These are phyloP conservation scores for Chlamydomonas asymmetrica DNA, from an alignment of 139 green algal species.

Conservation along the genomic window DNA sequence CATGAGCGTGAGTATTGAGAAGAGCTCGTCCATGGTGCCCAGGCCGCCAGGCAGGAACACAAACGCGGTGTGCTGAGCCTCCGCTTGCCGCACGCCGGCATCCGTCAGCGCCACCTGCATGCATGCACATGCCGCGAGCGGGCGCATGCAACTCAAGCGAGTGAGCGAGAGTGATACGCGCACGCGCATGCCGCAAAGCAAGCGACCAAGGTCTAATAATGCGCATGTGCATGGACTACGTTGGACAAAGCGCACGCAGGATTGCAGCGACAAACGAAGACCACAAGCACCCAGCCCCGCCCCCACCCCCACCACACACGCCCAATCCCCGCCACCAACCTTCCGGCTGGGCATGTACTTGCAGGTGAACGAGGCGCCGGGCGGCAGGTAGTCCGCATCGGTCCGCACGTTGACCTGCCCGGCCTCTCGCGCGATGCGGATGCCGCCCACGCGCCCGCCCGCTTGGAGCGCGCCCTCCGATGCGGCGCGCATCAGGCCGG, in stretches of 20 bases:
- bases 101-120: constrained; percentile 29
- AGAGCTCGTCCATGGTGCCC: constrained; percentile 61
- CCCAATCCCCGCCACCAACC: too few species aligned
- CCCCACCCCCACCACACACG: too few species aligned
- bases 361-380: constrained; percentile 23
- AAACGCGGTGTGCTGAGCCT: constrained; percentile 60
- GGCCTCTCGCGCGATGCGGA: constrained; percentile 69
- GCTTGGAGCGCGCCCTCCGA: constrained; percentile 50
- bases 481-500: constrained; percentile 72
- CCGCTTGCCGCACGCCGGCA: not conserved
- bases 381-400: constrained; percentile 31
- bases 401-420: constrained; percentile 37
- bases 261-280: too few species aligned
- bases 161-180: too few species aligned
- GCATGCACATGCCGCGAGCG: too few species aligned
- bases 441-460: constrained; percentile 56
- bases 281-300: too few species aligned
- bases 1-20: constrained; percentile 63
- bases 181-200: too few species aligned
- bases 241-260: too few species aligned
- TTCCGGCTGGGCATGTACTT: constrained; percentile 34
- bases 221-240: too few species aligned
- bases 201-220: too few species aligned
- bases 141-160: too few species aligned
- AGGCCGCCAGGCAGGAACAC: constrained; percentile 74